Conservation (phyloP, 2,329 filamentous ascomycete species). For the Acephala macrosclerotiorum region DNA sequence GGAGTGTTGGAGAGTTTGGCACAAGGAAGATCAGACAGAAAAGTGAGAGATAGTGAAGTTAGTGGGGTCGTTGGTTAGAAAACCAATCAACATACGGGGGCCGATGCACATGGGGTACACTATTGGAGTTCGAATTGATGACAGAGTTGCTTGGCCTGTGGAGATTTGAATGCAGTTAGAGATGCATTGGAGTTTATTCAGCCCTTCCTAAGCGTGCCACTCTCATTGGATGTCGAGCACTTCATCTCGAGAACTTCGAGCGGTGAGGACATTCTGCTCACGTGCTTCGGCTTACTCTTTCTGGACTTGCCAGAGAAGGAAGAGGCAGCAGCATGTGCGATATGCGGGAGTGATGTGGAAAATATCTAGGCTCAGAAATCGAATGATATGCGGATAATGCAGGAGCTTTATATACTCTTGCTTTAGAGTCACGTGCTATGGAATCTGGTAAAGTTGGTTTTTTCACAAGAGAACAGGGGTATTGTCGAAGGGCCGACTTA, state of each 20-base stretch:
- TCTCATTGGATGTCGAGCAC: not conserved
- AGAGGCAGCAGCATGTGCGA: not conserved
- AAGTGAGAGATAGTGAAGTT: not conserved
- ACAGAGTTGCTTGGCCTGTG: not conserved
- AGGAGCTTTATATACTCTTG: not conserved
- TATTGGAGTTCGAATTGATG: not conserved
- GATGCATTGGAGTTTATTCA: not conserved
- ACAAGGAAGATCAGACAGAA: slow-evolving; percentile 5
- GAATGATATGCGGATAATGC: not conserved
- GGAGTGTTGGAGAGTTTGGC: slow-evolving; percentile 13
- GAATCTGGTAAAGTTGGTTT: not conserved
- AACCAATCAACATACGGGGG: not conserved
- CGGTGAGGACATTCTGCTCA: not conserved
- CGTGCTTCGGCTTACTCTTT: not conserved
- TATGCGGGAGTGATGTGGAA: not conserved
- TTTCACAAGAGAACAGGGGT: not conserved
- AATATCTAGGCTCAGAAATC: not conserved
- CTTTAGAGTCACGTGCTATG: not conserved
- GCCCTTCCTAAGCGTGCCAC: not conserved
- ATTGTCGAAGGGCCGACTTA: not conserved
- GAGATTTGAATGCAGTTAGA: not conserved
- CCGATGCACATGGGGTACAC: not conserved
- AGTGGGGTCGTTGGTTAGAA: no score
- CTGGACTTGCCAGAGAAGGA: not conserved
- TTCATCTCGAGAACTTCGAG: not conserved